Conservation (phyloP, 2,329 filamentous ascomycete species). For the Colletotrichum sp. region DNA sequence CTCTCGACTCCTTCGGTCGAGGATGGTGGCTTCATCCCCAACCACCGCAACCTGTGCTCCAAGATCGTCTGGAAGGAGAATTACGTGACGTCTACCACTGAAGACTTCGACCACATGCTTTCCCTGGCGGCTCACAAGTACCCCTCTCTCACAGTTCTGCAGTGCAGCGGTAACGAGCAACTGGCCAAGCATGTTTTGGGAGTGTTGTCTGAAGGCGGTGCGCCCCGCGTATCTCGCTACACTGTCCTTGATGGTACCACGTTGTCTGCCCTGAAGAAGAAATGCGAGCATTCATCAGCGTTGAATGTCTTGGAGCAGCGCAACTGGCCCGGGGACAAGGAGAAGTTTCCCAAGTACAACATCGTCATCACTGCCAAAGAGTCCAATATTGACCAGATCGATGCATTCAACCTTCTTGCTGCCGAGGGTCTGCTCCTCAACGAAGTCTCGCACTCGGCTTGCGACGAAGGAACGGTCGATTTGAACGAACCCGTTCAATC, state of each 20-base stretch:
- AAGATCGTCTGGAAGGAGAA: conserved; percentile 53
- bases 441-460: neutral
- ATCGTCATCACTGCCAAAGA: conserved; percentile 31
- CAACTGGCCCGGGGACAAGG: conserved; percentile 20
- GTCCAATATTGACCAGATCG: conserved; percentile 11
- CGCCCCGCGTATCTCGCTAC: conserved; percentile 37
- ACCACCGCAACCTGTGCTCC: conserved; percentile 52
- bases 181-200: conserved; percentile 29
- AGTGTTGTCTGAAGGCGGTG: conserved; percentile 25
- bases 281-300: conserved; percentile 17
- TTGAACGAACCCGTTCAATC: neutral
- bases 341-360: conserved; percentile 32
- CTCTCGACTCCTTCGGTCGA: conserved; percentile 31
- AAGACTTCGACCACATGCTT: conserved; percentile 29
- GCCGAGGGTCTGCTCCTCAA: conserved; percentile 31
- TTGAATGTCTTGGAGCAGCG: conserved; percentile 32
- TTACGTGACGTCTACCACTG: conserved; percentile 25
- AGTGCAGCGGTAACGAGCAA: conserved; percentile 33
- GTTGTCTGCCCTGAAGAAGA: neutral
- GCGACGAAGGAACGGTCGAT: neutral
- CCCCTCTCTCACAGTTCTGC: conserved; percentile 41
- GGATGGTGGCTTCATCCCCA: conserved; percentile 46
- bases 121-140: conserved; percentile 41
- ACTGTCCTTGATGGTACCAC: conserved; percentile 27
- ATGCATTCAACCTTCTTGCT: conserved; percentile 28